Base-by-base conservation (phyloP, 1,139 yeast genomes). In the Pichia sp. region DNA sequence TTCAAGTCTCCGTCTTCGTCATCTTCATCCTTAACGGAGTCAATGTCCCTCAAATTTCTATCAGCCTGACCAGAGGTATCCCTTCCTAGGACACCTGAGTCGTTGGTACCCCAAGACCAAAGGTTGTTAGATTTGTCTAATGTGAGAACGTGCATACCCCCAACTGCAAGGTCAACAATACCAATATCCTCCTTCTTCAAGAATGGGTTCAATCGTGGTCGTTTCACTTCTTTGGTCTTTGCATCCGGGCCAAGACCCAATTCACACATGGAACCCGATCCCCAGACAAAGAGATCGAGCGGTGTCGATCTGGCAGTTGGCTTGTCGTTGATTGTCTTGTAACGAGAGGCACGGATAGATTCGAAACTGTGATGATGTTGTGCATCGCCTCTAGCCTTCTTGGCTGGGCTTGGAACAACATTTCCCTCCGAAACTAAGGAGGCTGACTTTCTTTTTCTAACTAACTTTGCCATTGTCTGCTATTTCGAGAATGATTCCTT, bases 41-140 rank as follows among this genome's bases (percentile, higher is more conserved):
- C 87, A 73, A 83, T 80, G 63, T 84, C 87, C 66, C 81, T 84
- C 59, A 87, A 73, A 9, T 75, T 75, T 58, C 85, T 93, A 33
- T 73, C 79, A 4, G 63, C 66, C 0, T 77, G 84, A 45, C 73
- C 77, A 16, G 81, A 75, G 0, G 96, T 86, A 63, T 87, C 87
- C 69, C 99, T 83, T n/a, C 98, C 99, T 53, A 93, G 75, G 1
- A 89, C 97, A 42, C 87, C 92, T 59, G 90, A 85, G 66, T 93
- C 99, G 65, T 93, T 95, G 54, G 88, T 87, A 57, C 99, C 99
- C 99, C 99, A 93, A 2, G 97, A 87, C 97, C 97, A 92, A 8
- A 93, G 71, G 55, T 81, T 76, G 62, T 89, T 90, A 30, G 79
- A 73, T 41, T 81, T 71, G 67, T 91, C 97, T 53, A 93, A 73